A percentile compares a stretch with the other conserved stretches of the same genome.
These are phyloP conservation scores for Boletus holoroseus DNA, from an alignment of 1,284 basidiomycete genomes.

Conservation along the genomic window DNA sequence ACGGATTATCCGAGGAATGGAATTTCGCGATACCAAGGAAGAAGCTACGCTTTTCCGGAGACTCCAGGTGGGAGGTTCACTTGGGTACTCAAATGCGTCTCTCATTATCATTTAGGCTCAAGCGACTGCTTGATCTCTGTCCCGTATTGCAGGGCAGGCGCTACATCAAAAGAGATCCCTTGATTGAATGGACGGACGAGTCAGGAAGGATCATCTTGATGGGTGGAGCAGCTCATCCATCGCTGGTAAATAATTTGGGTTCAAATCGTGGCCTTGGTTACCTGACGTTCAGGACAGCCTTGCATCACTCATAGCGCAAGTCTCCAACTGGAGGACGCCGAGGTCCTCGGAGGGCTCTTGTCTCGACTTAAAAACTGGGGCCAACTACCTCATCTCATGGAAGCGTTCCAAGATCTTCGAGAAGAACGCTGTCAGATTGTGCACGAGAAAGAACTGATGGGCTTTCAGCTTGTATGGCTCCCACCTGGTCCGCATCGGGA, in stretches of 20 bases:
- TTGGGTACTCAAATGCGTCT: background rate
- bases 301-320: conserved; percentile 29
- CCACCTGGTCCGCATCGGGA: conserved; percentile 15
- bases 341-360: conserved; percentile 40
- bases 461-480: conserved; percentile 15
- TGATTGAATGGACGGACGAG: conserved; percentile 32
- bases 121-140: conserved; percentile 17
- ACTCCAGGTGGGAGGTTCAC: conserved; percentile 11
- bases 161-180: conserved; percentile 6
- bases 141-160: conserved; percentile 11
- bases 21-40: conserved; percentile 6
- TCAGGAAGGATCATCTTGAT: conserved; percentile 36
- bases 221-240: conserved; percentile 42
- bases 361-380: conserved; percentile 34
- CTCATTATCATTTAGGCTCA: conserved; percentile 10
- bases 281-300: conserved; percentile 22
- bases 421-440: conserved; percentile 22
- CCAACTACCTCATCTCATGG: conserved; percentile 36
- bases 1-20: conserved; percentile 6
- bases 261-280: background rate
- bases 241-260: conserved; percentile 22
- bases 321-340: conserved; percentile 36
- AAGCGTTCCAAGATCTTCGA: conserved; percentile 39
- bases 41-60: conserved; percentile 16
- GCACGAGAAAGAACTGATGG: conserved; percentile 14